Base-by-base conservation (phyloP, 345 rosid species). In the Camelina hispida region DNA sequence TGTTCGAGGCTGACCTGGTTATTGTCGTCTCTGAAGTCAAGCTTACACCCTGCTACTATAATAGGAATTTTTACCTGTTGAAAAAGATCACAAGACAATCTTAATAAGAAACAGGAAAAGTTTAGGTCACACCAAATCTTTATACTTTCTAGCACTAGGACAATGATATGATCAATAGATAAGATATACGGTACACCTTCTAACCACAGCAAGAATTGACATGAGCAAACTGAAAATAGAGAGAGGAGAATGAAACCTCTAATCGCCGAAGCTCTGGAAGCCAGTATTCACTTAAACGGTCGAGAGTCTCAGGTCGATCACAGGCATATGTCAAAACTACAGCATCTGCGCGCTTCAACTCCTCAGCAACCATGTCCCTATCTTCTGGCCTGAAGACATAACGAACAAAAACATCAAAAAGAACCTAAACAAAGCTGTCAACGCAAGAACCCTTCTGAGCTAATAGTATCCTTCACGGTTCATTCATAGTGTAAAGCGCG, bases 301-400 rank as follows among this genome's bases (percentile, higher is more conserved):
- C 89, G 40, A 95, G 94, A 48, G 96, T 90, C 66, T 85, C 86
- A 52, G 90, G 86, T 68, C 75, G 85, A 68, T 89, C 94, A 76
- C 98, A 95, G 0, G 96, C 93, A 83, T 92, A 95, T 10, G 99
- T 92, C 68, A 95, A 91, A 75, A 95, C 98, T 67, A 95, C 98
- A 1, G 98, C 98, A 80, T 95, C 99, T n/a, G 99, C 97, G 23
- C 78, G 85, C 82, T 80, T 88, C 82, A 95, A 74, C 68, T 92
- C 99, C 72, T 92, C 91, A 9, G 91, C 90, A 61, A 90, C 84
- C 73, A 77, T 87, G 51, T 82, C 84, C 70, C 90, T 83, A 85
- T 87, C 98, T 80, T 95, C 96, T 62, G 67, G 83, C 35, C 98
- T 92, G 73, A 82, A 47, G 43, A 25, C 71, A 64, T 17, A 2